Evolutionary conservation across 2,329 filamentous ascomycete genomes (phyloP).

Genomic region (Aplosporella prunicola): DNA sequence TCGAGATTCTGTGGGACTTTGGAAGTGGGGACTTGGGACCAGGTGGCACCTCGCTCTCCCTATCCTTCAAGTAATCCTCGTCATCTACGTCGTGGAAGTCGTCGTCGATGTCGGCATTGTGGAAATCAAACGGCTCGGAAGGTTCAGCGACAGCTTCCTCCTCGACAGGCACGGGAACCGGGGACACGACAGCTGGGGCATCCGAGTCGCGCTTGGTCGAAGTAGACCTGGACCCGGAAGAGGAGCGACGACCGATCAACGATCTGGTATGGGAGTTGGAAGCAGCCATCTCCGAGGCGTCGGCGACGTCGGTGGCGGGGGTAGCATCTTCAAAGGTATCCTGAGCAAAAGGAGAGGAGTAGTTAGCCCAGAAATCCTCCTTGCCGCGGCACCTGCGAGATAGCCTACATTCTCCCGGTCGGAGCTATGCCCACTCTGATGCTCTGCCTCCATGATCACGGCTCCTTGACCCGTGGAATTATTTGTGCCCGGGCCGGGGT

Average conservation of each 20-base stretch:
- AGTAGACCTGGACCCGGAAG: neutral
- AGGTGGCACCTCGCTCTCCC: constrained; percentile 1
- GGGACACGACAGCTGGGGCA: constrained; percentile 17
- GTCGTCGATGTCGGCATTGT: constrained; percentile 21
- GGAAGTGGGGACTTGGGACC: constrained; percentile 14
- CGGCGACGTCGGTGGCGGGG: no score
- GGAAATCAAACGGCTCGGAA: no score
- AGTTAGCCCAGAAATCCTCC: constrained; percentile 11
- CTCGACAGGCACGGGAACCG: constrained; percentile 7
- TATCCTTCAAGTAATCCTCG: constrained; percentile 11
- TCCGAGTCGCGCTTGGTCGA: constrained; percentile 20
- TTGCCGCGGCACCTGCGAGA: constrained; percentile 5
- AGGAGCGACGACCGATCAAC: constrained; percentile 30
- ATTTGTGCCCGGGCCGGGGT: no score
- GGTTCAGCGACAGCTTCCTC: constrained; percentile 9
- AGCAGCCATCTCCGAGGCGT: constrained; percentile 53
- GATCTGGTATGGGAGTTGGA: constrained; percentile 46
- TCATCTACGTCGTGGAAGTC: constrained; percentile 16
- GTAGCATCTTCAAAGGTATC: constrained; percentile 81
- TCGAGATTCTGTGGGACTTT: constrained; percentile 6
- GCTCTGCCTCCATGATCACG: neutral
- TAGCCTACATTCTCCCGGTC: constrained; percentile 9
- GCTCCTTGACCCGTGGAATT: no score
- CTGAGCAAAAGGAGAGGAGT: constrained; percentile 31
- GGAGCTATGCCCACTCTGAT: no score